phyloP scores from a whole-genome alignment of 345 rosid genomes.

The Syzygium aqueum region DNA sequence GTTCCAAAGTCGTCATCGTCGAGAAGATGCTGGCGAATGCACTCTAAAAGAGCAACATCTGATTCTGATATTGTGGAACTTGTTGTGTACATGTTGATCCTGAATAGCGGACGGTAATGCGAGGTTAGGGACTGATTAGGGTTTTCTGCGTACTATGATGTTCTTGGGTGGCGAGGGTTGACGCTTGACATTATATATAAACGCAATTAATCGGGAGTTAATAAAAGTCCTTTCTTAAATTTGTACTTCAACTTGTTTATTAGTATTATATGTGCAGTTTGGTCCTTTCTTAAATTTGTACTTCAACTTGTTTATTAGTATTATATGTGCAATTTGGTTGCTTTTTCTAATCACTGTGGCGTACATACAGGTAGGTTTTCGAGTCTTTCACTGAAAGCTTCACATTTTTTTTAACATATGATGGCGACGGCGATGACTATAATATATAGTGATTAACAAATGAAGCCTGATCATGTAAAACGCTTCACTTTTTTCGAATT shows the following conservation, averaged over 20 bases:
- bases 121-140: background rate
- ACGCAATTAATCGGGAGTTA: background rate
- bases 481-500: background rate
- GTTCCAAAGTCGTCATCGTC: slow-evolving; percentile 16
- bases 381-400: background rate
- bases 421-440: background rate
- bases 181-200: background rate
- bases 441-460: background rate
- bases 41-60: slow-evolving; percentile 2
- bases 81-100: background rate
- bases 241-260: background rate
- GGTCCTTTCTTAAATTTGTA: background rate
- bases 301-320: background rate
- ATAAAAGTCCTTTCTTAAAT: background rate
- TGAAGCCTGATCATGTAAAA: no score
- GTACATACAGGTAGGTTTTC: background rate
- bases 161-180: background rate
- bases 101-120: background rate
- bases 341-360: background rate
- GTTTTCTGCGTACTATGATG: background rate
- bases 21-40: slow-evolving; percentile 10
- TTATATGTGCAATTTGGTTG: background rate
- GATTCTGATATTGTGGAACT: background rate
- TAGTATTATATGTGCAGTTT: background rate
- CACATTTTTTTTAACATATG: background rate